phyloP scores from a whole-genome alignment of 2,329 filamentous ascomycete species.

The Sodiomyces alkalinus region DNA sequence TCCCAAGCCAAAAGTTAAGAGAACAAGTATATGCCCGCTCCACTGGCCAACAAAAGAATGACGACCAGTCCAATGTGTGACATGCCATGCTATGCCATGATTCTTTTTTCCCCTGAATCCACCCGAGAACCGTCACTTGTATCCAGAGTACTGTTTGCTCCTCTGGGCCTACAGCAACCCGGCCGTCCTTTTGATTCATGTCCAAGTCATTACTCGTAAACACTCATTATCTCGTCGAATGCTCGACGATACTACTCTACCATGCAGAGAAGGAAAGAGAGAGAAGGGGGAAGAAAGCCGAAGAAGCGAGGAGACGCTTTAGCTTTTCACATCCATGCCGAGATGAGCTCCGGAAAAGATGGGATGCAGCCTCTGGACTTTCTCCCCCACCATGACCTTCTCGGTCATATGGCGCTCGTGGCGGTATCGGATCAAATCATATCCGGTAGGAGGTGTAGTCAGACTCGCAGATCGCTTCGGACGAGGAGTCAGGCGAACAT shows the following conservation, averaged over 20 bases:
- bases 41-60: too few relatives aligned
- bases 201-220: constrained; percentile 1
- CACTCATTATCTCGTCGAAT: constrained; percentile 1
- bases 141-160: constrained; percentile 9
- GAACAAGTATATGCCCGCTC: too few relatives aligned
- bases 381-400: constrained; percentile 7
- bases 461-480: constrained; percentile 25
- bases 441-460: constrained; percentile 26
- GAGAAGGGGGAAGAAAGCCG: constrained; percentile 2
- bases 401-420: constrained; percentile 24
- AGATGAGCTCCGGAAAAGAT: constrained; percentile 3
- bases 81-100: too few relatives aligned
- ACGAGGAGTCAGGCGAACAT: constrained; percentile 44
- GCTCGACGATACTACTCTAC: too few relatives aligned
- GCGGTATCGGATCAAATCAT: constrained; percentile 27
- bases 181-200: not conserved
- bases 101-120: too few relatives aligned
- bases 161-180: constrained; percentile 4
- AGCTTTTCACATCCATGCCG: constrained; percentile 6
- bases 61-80: too few relatives aligned
- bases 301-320: constrained; percentile 6
- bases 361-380: not conserved
- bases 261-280: too few relatives aligned
- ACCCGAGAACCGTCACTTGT: too few relatives aligned
- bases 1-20: too few relatives aligned